Conservation (phyloP, 2,329 filamentous ascomycete species). For the Colletotrichum eremochloae region DNA sequence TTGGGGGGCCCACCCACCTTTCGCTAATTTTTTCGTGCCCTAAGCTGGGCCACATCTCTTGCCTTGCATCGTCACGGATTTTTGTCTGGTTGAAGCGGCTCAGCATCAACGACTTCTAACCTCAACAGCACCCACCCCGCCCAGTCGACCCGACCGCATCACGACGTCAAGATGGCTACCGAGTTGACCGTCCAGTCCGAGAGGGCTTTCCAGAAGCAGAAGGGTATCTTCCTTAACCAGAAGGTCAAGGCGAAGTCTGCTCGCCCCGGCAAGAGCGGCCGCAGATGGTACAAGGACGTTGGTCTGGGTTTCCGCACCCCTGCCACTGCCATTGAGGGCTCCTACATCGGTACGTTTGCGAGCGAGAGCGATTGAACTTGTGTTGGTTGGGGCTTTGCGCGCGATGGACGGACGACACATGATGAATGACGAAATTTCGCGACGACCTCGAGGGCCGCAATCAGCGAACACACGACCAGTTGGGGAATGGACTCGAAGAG, state of each 20-base stretch:
- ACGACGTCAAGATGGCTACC: constrained; percentile 82
- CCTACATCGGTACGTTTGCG: constrained; percentile 91
- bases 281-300: constrained; percentile 99
- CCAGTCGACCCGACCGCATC: constrained; percentile 43
- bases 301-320: constrained; percentile 99
- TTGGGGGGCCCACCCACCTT: neutral
- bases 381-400: constrained; percentile 19
- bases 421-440: constrained; percentile 8
- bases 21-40: constrained; percentile 36
- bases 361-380: constrained; percentile 25
- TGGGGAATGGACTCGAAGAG: neutral
- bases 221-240: constrained; percentile 99
- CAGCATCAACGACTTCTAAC: constrained; percentile 37
- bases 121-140: constrained; percentile 42
- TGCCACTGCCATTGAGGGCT: constrained; percentile 98
- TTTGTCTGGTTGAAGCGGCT: constrained; percentile 34
- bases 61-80: neutral
- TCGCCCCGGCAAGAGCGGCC: constrained; percentile 90
- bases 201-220: constrained; percentile 99
- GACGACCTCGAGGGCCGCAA: constrained; percentile 19
- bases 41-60: constrained; percentile 11
- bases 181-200: constrained; percentile 99
- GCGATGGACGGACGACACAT: neutral
- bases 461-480: neutral
- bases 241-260: constrained; percentile 90